Conservation (phyloP, 1,284 basidiomycete genomes). For the Anthracocystis walkeri region DNA sequence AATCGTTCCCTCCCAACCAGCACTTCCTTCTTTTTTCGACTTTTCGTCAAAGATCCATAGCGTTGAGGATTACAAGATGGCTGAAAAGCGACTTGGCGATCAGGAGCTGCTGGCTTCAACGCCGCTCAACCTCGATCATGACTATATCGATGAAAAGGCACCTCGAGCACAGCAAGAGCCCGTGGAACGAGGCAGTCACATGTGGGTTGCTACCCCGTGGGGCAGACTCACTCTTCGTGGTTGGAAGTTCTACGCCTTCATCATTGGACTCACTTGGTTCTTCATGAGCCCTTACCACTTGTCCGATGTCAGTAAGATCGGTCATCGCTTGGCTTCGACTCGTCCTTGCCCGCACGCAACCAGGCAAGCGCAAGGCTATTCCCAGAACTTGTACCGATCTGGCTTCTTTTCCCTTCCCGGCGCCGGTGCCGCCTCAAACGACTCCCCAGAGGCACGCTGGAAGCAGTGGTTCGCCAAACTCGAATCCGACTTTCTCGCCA, state of each 20-base stretch:
- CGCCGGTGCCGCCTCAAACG: neutral
- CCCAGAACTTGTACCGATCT: slow-evolving; percentile 13
- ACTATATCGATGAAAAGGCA: slow-evolving; percentile 10
- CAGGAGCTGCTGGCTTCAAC: slow-evolving; percentile 15
- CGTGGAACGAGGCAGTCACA: neutral
- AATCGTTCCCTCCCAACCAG: neutral
- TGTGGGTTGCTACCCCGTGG: neutral
- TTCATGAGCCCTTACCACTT: neutral
- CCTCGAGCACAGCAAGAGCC: neutral
- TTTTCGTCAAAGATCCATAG: neutral
- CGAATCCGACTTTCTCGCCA: slow-evolving; percentile 46
- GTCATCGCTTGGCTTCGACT: neutral
- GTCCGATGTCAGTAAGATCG: neutral
- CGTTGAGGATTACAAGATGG: slow-evolving; percentile 7
- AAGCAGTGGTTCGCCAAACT: slow-evolving; percentile 37
- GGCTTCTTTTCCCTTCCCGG: neutral
- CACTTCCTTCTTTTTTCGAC: neutral
- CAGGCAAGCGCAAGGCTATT: slow-evolving; percentile 18
- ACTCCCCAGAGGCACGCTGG: slow-evolving; percentile 28
- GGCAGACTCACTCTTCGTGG: slow-evolving; percentile 4
- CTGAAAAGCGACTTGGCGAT: slow-evolving; percentile 6
- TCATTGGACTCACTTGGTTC: neutral
- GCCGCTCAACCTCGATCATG: slow-evolving; percentile 19
- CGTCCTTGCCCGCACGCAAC: slow-evolving; percentile 12
- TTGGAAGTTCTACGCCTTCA: neutral